These are phyloP conservation scores for Begonia loranthoides DNA, from an alignment of 306 rosid species.

Conservation along the genomic window DNA sequence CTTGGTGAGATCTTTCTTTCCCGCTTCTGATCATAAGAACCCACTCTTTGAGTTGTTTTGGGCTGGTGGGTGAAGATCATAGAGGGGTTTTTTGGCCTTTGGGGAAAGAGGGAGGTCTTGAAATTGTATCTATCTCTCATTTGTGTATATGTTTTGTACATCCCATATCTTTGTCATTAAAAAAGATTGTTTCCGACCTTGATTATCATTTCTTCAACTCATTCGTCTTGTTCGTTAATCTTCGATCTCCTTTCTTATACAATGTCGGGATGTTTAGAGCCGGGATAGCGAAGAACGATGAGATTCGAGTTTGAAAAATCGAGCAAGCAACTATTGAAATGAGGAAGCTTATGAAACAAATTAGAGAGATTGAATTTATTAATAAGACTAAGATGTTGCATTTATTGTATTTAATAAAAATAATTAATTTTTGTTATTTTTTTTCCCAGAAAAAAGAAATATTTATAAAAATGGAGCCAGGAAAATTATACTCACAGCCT, in stretches of 20 bases:
- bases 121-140: conserved; percentile 48
- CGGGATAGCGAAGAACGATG: too few relatives aligned
- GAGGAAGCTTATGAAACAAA: too few relatives aligned
- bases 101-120: conserved; percentile 1
- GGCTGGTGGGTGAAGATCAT: conserved; percentile 57
- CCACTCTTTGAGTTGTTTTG: conserved; percentile 35
- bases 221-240: too few relatives aligned
- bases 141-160: conserved; percentile 52
- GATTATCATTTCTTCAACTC: background rate
- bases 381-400: too few relatives aligned
- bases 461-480: background rate
- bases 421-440: too few relatives aligned
- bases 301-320: too few relatives aligned
- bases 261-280: too few relatives aligned
- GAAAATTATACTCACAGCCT: background rate
- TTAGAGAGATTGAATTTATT: too few relatives aligned
- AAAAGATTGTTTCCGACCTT: conserved; percentile 21
- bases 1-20: conserved; percentile 28
- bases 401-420: too few relatives aligned
- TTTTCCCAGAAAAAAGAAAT: too few relatives aligned
- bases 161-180: conserved; percentile 26
- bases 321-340: too few relatives aligned
- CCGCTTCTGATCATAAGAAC: conserved; percentile 38
- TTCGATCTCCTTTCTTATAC: too few relatives aligned
- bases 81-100: conserved; percentile 3